These are phyloP conservation scores for Suillus plorans DNA, from an alignment of 768 basidiomycete species.

Conservation along the genomic window DNA sequence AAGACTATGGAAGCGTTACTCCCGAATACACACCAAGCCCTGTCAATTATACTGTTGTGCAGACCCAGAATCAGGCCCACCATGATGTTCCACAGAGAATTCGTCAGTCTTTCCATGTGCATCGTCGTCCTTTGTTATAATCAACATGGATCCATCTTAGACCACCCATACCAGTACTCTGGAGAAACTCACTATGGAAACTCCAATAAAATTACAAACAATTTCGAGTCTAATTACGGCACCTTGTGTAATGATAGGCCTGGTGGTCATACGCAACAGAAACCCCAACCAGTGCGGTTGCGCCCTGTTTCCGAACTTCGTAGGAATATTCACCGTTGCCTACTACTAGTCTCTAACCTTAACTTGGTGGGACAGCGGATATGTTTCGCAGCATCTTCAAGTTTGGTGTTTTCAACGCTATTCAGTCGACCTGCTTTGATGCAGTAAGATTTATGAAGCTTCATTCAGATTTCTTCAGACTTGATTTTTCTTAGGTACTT, in stretches of 20 bases:
- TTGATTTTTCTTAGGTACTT: slow-evolving; percentile 45
- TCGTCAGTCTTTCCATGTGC: background rate
- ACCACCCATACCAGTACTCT: background rate
- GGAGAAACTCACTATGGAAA: background rate
- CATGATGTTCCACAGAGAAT: background rate
- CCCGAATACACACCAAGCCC: background rate
- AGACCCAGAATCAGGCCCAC: background rate
- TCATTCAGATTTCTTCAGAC: background rate
- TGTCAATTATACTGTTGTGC: background rate
- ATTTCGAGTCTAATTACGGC: background rate
- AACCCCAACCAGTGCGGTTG: slow-evolving; percentile 49
- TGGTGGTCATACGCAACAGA: slow-evolving; percentile 28
- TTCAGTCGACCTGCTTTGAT: slow-evolving; percentile 84
- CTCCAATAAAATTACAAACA: background rate
- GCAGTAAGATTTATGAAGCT: slow-evolving; percentile 45
- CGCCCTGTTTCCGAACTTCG: slow-evolving; percentile 74
- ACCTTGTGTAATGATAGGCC: background rate
- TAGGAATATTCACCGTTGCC: slow-evolving; percentile 32
- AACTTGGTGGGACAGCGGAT: slow-evolving; percentile 56
- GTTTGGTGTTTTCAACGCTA: slow-evolving; percentile 87
- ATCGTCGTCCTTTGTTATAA: background rate
- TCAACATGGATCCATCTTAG: background rate
- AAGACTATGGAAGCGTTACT: background rate
- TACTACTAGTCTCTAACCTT: background rate
- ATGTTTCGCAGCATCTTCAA: slow-evolving; percentile 80